Percentiles rank a stretch among this genome's conserved stretches.
Evolutionary conservation across 768 basidiomycete genomes (phyloP).

Genomic region (Boletus rubroflammeus): DNA sequence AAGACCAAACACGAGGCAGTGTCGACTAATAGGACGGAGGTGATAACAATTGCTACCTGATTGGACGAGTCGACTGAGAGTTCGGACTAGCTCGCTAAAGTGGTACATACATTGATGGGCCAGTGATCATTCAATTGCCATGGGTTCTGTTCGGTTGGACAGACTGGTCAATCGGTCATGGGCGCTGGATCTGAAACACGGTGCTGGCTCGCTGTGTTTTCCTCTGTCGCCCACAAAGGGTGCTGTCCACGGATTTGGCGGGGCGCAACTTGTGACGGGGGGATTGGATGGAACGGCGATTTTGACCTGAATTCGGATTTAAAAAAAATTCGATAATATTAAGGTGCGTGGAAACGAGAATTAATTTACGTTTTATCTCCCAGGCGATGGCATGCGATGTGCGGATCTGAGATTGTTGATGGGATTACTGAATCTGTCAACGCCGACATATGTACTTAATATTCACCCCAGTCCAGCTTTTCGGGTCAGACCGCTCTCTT

Average conservation of each 20-base stretch:
- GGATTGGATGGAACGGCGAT: not conserved
- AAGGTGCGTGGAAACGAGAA: conserved; percentile 7
- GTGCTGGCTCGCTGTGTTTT: not conserved
- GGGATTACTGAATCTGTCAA: conserved; percentile 7
- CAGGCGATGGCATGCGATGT: conserved; percentile 15
- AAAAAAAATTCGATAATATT: no score
- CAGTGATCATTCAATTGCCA: not conserved
- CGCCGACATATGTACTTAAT: conserved; percentile 12
- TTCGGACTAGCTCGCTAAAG: not conserved
- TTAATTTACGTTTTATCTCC: conserved; percentile 25
- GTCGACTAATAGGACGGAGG: conserved; percentile 1
- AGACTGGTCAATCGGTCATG: not conserved
- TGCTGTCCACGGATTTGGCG: not conserved
- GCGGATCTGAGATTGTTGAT: conserved; percentile 20
- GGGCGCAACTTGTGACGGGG: not conserved
- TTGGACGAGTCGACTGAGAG: not conserved
- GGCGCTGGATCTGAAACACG: no score
- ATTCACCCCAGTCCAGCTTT: not conserved
- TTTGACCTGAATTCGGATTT: no score
- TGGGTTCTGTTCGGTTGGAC: not conserved
- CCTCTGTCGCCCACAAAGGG: not conserved
- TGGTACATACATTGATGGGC: not conserved
- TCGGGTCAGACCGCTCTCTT: conserved; percentile 1
- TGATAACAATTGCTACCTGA: conserved; percentile 5
- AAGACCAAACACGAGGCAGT: conserved; percentile 22